Evolutionary conservation across 805 yeast species (phyloP).

Genomic region (Vanderwaltozyma polyspora): DNA sequence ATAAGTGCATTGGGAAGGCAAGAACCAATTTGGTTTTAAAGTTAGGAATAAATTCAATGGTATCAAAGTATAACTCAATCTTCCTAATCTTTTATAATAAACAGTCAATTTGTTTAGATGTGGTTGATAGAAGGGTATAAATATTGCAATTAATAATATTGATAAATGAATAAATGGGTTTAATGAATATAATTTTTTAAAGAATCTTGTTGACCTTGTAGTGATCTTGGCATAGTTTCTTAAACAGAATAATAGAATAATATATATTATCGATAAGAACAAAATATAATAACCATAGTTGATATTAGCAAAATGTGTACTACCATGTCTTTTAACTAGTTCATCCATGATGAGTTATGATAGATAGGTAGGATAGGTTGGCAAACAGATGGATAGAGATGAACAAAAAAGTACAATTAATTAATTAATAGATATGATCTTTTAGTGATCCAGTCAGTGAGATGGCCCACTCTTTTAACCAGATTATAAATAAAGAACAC

Average conservation of each 20-base stretch:
- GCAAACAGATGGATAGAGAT: no score
- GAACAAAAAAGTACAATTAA: no score
- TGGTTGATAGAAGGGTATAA: conserved; percentile 25
- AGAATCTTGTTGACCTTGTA: conserved; percentile 29
- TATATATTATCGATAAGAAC: conserved; percentile 31
- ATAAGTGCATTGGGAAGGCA: conserved; percentile 34
- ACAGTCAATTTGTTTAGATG: conserved; percentile 14
- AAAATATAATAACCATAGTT: conserved; percentile 49
- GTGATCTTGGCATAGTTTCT: conserved; percentile 27
- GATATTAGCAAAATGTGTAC: conserved; percentile 44
- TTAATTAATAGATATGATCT: no score
- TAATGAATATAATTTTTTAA: conserved; percentile 28
- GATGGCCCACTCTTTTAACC: no score
- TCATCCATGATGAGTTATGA: not conserved
- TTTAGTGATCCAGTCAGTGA: no score
- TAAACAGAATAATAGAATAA: conserved; percentile 27
- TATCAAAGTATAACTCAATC: conserved; percentile 46
- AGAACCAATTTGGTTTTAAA: conserved; percentile 43
- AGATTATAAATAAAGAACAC: no score
- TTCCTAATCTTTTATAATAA: conserved; percentile 46
- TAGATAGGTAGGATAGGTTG: not conserved
- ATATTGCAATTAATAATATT: conserved; percentile 24
- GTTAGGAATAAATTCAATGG: conserved; percentile 49
- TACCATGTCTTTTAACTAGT: conserved; percentile 35
- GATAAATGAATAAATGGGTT: conserved; percentile 29